These are phyloP conservation scores for Calonectria naviculata DNA, from an alignment of 2,329 filamentous ascomycete species.

Conservation along the genomic window DNA sequence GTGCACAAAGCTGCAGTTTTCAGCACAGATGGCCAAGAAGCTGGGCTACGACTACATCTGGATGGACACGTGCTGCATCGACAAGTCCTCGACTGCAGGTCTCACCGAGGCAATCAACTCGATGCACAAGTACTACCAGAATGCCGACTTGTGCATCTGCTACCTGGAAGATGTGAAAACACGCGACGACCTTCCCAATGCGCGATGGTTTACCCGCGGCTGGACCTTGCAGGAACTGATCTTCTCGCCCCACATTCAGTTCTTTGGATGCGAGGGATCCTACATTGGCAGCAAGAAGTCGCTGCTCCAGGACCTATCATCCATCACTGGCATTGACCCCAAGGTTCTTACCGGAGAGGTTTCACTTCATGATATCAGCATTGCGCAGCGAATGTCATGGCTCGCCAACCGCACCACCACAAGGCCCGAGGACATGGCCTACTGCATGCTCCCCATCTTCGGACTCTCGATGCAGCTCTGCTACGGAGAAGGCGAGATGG, in stretches of 20 bases:
- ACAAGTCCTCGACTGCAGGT: background rate
- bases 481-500: background rate
- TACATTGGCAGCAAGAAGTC: constrained; percentile 6
- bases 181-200: background rate
- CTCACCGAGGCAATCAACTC: background rate
- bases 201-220: background rate
- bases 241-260: background rate
- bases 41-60: background rate
- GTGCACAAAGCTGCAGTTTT: background rate
- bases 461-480: constrained; percentile 12
- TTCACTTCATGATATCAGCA: background rate
- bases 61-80: background rate
- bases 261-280: background rate
- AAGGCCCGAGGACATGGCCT: constrained; percentile 9
- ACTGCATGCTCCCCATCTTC: constrained; percentile 12
- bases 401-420: background rate
- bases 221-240: constrained; percentile 1
- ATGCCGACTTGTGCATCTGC: background rate
- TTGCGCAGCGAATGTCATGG: constrained; percentile 9
- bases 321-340: background rate
- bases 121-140: background rate
- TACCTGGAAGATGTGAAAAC: background rate
- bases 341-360: background rate
- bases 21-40: background rate
- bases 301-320: background rate